Evolutionary conservation across 2,329 filamentous ascomycete genomes (phyloP), one percentile per base, ranked within the genome.

Genomic region (Aciculosporium take): DNA sequence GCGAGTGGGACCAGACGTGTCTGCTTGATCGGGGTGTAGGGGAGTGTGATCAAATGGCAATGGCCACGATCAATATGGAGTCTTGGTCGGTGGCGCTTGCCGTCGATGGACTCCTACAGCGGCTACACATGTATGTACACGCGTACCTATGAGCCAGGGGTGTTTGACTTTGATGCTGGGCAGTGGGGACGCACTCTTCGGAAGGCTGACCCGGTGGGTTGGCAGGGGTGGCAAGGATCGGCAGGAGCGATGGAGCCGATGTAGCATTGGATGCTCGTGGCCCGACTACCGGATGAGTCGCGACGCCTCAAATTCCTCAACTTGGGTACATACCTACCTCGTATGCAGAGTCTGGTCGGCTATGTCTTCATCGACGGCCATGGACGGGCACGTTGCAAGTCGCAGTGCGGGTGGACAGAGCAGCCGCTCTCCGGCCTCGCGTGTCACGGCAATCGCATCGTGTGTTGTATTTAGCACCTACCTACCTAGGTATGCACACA

Each of bases 81-180:
- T 25, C 36, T 40, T 17, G 24, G 25, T n/a, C 25, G 33, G 39
- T 39, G 46, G 41, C 46, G 37, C 34, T 40, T 43, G 37, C 41
- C 34, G 27, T 38, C 38, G 42, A 44, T 40, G 35, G 29, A 39
- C 31, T 10, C 31, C 7, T 9, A 27, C 34, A 37, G 23, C 34
- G 27, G 10, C 12, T 31, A 31, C 29, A 17, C 30, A n/a, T 17
- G 21, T 17, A n/a, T 17, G 21, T 17, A 25, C 21, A 25, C 21
- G 33, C 33, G 17, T 17, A 36, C 33, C 13, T n/a, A n/a, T n/a
- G 32, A 34, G 21, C 23, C 38, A 43, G 37, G n/a, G n/a, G n/a
- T n/a, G n/a, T n/a, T n/a, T n/a, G n/a, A n/a, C n/a, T n/a, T n/a
- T n/a, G n/a, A n/a, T 21, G 18, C 13, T 25, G 27, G 35, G 28